Evolutionary conservation across 75 land plant species (phyloP).

Genomic region (Adiantum capillusveneris): DNA sequence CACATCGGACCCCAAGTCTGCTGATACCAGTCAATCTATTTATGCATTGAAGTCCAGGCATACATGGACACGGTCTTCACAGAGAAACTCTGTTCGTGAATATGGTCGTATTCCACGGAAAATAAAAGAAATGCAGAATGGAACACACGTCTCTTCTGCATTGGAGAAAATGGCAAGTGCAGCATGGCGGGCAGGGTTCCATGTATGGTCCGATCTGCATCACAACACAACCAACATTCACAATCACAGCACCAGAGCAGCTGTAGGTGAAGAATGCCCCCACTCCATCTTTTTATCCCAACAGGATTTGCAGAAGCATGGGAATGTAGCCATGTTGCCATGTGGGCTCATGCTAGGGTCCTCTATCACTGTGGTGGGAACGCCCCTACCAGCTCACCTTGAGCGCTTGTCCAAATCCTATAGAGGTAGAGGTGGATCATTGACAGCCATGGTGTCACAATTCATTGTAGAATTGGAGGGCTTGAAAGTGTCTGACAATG

Average conservation of each 20-base stretch:
- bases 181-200: conserved; percentile 30
- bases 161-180: conserved; percentile 33
- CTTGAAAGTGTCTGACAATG: conserved; percentile 43
- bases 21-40: conserved; percentile 2
- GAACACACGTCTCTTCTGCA: conserved; percentile 22
- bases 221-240: conserved; percentile 1
- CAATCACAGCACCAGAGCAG: neutral
- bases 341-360: conserved; percentile 64
- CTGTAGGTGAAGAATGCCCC: conserved; percentile 21
- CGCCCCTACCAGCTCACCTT: conserved; percentile 37
- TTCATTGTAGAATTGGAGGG: conserved; percentile 57
- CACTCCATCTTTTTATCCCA: conserved; percentile 19
- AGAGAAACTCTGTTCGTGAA: conserved; percentile 21
- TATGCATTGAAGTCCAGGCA: conserved; percentile 10
- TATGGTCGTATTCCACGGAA: conserved; percentile 49
- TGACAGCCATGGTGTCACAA: conserved; percentile 45
- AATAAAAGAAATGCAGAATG: conserved; percentile 26
- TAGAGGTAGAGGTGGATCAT: conserved; percentile 11
- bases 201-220: conserved; percentile 22
- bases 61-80: conserved; percentile 30
- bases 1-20: conserved; percentile 3
- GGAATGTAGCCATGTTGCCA: conserved; percentile 30
- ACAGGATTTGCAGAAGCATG: conserved; percentile 6
- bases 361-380: conserved; percentile 52
- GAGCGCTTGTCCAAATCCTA: conserved; percentile 30